A percentile compares a stretch with the other conserved stretches of the same genome.
phyloP scores from a whole-genome alignment of 2,329 filamentous ascomycete genomes.

The Paecilomyces sp. region DNA sequence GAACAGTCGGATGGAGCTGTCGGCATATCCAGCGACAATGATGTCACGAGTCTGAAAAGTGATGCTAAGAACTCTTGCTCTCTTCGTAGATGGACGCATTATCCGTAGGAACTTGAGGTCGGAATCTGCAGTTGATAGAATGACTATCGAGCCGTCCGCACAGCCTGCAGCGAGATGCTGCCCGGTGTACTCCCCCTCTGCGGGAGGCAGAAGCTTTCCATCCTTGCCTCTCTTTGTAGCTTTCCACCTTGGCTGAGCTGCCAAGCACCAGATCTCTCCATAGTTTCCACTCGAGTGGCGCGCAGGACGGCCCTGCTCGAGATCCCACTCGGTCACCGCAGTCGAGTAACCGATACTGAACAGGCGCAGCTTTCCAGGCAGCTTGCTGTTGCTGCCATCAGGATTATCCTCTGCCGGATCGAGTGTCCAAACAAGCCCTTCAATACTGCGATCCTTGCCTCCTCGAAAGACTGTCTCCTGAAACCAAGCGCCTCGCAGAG shows the following conservation, averaged over 20 bases:
- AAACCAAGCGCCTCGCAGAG: constrained; percentile 71
- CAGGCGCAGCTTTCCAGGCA: constrained; percentile 68
- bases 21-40: constrained; percentile 87
- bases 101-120: constrained; percentile 74
- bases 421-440: constrained; percentile 85
- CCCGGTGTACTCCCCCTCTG: constrained; percentile 33
- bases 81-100: constrained; percentile 72
- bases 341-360: constrained; percentile 96
- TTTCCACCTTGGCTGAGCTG: constrained; percentile 64
- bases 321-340: constrained; percentile 90
- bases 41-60: constrained; percentile 78
- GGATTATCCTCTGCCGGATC: constrained; percentile 62
- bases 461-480: constrained; percentile 83
- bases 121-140: constrained; percentile 79
- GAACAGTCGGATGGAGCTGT: constrained; percentile 88
- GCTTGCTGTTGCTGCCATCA: constrained; percentile 53
- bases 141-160: constrained; percentile 79
- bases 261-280: constrained; percentile 95
- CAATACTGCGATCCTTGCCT: constrained; percentile 77
- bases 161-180: constrained; percentile 79
- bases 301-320: constrained; percentile 68
- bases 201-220: constrained; percentile 24
- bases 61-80: constrained; percentile 82
- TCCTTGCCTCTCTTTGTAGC: constrained; percentile 28
- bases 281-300: constrained; percentile 85